Base-by-base conservation (phyloP, 768 basidiomycete species). In the Chalciporus piperatus region DNA sequence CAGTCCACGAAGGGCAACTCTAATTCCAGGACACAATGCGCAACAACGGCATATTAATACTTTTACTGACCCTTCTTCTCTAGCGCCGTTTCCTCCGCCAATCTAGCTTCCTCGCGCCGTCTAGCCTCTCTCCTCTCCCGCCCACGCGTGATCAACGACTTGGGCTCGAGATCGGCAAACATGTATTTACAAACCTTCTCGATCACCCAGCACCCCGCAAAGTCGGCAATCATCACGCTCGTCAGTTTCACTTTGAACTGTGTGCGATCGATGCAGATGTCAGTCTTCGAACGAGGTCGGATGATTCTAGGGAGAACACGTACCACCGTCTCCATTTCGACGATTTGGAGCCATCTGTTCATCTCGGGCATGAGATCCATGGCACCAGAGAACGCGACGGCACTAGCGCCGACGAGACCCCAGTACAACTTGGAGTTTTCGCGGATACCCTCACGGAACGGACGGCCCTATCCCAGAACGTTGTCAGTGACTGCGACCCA, bases 381-480 rank as follows among this genome's bases (percentile, higher is more conserved):
- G 6, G 96, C 83, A 27, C 97, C 97, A 10, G 81, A 89, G 71
- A 98, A 92, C 10, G 97, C 97, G 6, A 99, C 95, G 3, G 83
- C 80, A 48, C 84, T 84, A 25, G 93, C 96, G 10, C 89, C 92
- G 37, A 97, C 75, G 11, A 98, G 82, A 22, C 97, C 97, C 76
- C 85, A 98, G 70, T 82, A 98, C 17, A 99, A 67, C n/a, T 93
- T 89, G 3, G 85, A 74, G 70, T 99, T 99, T 72, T 99, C 97
- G 3, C 91, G 81, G 64, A 99, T 98, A 33, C 93, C 93, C 71
- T 99, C 97, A 30, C 97, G 86, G 85, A 98, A 99, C 0, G 97
- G 97, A 32, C 97, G 88, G 9, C 97, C 97, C 81, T 90, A 63
- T 19, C 17, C 4, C 1, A 46, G 33, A 47, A 17, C 3, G 45